These are phyloP conservation scores for Neurospora sp. DNA, from an alignment of 495 filamentous ascomycete species.

Conservation along the genomic window DNA sequence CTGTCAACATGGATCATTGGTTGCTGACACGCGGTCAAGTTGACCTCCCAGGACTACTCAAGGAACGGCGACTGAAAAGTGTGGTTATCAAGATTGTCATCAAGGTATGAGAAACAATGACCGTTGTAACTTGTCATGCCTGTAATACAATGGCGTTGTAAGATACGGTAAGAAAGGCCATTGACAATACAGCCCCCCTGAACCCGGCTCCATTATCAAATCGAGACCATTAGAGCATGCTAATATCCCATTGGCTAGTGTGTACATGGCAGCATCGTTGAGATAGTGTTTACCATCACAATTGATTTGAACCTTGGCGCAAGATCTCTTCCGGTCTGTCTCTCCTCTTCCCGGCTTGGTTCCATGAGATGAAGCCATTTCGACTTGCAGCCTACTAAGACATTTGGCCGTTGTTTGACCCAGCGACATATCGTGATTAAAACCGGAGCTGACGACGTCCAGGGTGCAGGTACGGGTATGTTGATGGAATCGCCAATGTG, in stretches of 20 bases:
- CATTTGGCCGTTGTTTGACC: neutral
- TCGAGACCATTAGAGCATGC: neutral
- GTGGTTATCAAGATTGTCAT: neutral
- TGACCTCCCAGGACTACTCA: neutral
- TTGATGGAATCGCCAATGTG: neutral
- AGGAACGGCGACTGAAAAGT: neutral
- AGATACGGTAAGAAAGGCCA: neutral
- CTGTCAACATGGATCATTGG: neutral
- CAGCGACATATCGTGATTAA: neutral
- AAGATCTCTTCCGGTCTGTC: neutral
- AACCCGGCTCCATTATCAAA: neutral
- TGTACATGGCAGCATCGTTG: neutral
- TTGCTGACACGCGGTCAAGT: neutral
- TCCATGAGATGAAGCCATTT: neutral
- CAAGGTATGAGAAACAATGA: neutral
- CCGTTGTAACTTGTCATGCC: neutral
- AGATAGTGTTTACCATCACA: neutral
- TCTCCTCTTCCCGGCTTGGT: neutral
- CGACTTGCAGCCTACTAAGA: neutral
- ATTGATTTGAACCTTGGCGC: neutral
- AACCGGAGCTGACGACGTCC: neutral
- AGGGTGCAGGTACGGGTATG: neutral
- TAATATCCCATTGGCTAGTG: neutral
- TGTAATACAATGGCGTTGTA: neutral
- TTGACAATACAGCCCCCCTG: neutral